These are phyloP conservation scores for Laetiporus sulphureus DNA, from an alignment of 1,284 basidiomycete genomes.

Conservation along the genomic window DNA sequence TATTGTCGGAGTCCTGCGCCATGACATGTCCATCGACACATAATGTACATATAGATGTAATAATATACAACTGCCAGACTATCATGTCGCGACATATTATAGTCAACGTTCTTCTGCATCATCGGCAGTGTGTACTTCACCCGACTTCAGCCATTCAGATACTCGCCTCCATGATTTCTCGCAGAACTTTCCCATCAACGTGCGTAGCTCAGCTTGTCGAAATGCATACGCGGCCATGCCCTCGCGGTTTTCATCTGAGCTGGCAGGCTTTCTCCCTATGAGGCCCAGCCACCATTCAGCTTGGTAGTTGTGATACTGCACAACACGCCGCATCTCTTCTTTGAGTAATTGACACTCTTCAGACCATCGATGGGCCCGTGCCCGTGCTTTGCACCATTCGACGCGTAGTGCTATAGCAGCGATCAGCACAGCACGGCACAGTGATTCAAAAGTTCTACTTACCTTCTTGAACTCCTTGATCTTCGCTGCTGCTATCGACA, in stretches of 20 bases:
- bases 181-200: too few species aligned
- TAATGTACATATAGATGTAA: too few species aligned
- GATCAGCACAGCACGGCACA: neutral
- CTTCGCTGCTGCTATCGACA: too few species aligned
- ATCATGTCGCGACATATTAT: too few species aligned
- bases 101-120: too few species aligned
- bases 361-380: slow-evolving; percentile 23
- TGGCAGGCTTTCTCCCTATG: neutral
- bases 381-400: too few species aligned
- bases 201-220: neutral
- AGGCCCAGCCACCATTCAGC: neutral
- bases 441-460: neutral
- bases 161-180: too few species aligned
- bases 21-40: too few species aligned
- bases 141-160: too few species aligned
- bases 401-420: neutral
- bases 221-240: neutral
- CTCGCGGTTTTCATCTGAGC: neutral
- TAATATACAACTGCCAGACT: too few species aligned
- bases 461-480: slow-evolving; percentile 6
- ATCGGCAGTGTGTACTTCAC: too few species aligned
- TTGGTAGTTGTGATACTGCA: neutral
- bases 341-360: slow-evolving; percentile 27
- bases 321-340: slow-evolving; percentile 27
- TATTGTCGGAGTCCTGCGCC: too few species aligned